Evolutionary conservation across 2,329 filamentous ascomycete genomes (phyloP).

Genomic region (Domatiomyces catenatus): DNA sequence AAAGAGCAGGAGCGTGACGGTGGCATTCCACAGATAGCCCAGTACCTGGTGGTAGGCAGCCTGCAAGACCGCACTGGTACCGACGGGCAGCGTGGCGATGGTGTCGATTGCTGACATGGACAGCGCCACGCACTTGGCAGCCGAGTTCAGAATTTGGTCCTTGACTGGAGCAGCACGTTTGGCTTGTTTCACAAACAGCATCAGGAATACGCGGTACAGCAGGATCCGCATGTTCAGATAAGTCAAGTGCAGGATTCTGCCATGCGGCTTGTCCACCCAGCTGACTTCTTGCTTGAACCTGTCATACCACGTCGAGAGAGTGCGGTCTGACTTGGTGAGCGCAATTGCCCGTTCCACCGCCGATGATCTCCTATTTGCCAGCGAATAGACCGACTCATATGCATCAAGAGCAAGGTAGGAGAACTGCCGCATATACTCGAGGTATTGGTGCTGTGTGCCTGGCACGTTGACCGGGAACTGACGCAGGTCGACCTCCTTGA

Average conservation of each 20-base stretch:
- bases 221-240: constrained; percentile 6
- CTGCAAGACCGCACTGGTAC: constrained; percentile 4
- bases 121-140: constrained; percentile 3
- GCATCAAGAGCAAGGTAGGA: constrained; percentile 5
- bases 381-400: constrained; percentile 5
- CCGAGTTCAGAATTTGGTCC: not conserved
- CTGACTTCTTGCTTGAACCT: constrained; percentile 1
- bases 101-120: constrained; percentile 2
- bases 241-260: constrained; percentile 2
- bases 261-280: constrained; percentile 6
- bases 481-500: constrained; percentile 32
- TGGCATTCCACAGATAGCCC: constrained; percentile 6
- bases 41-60: constrained; percentile 2
- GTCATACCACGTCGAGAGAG: constrained; percentile 3
- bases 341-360: constrained; percentile 1
- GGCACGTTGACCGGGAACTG: constrained; percentile 52
- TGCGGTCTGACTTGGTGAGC: constrained; percentile 2
- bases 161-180: constrained; percentile 1
- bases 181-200: constrained; percentile 1
- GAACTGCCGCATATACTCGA: constrained; percentile 8
- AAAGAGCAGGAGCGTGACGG: constrained; percentile 4
- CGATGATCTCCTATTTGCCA: constrained; percentile 1
- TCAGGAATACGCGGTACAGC: constrained; percentile 6
- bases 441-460: constrained; percentile 4
- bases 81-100: constrained; percentile 1